Evolutionary conservation across 345 rosid species (phyloP), one percentile per base, ranked within the genome.

Genomic region (Dimocarpus longan): DNA sequence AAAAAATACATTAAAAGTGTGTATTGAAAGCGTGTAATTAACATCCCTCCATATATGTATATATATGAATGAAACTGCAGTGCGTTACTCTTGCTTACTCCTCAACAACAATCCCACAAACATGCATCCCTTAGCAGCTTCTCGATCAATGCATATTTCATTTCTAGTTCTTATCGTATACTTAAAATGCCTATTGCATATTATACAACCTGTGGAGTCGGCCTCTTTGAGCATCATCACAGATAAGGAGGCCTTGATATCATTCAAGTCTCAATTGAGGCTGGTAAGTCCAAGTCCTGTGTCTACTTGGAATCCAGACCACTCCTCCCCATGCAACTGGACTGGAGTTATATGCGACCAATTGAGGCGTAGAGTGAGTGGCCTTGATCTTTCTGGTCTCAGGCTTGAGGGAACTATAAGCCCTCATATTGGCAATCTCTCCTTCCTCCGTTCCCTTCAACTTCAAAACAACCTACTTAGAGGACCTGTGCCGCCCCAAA

Each of bases 301-400:
- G 24, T 78, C 87, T 68, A 77, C 85, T n/a, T 89, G 90, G 91
- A 73, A 84, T 66, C 66, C 15, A 75, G 79, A 73, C 12, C 10
- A 46, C 86, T 66, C 22, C 22, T 82, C 84, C 11, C 88, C 87
- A 13, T 89, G 90, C 68, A 81, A 76, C 9, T 87, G 92, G 90
- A 77, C 88, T 0, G 90, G 92, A 60, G 86, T 87, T 73, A n/a
- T 75, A 74, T 89, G 90, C 84, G 65, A 82, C 70, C 42, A 24
- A 21, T 48, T 48, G 3, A 67, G 60, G 80, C 57, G 70, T 18
- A 80, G 92, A 85, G 91, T 89, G 62, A 24, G 74, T 44, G 85
- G 73, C n/a, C 86, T 88, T 22, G 70, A 72, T 28, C 82, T 80
- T 26, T 73, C 88, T 16, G 75, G 80, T 32, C 59, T 70, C 18